A percentile compares a stretch with the other conserved stretches of the same genome.
Evolutionary conservation across 1,139 yeast species (phyloP).

Genomic region (Debaryomycetaceae sp.): DNA sequence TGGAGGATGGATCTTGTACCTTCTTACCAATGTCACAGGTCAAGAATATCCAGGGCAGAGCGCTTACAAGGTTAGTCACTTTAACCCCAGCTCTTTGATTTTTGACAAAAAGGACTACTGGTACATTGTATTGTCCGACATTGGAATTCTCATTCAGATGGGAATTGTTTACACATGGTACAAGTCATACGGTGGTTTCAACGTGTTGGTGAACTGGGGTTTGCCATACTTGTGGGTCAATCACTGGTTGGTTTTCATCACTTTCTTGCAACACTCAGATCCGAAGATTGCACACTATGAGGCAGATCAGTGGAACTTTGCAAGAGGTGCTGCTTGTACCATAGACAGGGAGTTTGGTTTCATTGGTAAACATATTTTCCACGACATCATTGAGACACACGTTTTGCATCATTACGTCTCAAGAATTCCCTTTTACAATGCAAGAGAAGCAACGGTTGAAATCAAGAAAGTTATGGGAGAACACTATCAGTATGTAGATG

Average conservation of each 20-base stretch:
- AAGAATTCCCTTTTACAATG: conserved; percentile 62
- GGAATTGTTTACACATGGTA: conserved; percentile 48
- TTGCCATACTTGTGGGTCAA: conserved; percentile 56
- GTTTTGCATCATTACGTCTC: conserved; percentile 62
- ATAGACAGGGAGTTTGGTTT: conserved; percentile 63
- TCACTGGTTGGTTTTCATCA: conserved; percentile 64
- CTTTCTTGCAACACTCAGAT: conserved; percentile 61
- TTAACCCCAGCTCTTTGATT: conserved; percentile 51
- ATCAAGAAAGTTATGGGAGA: conserved; percentile 60
- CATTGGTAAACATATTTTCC: conserved; percentile 55
- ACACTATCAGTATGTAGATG: conserved; percentile 51
- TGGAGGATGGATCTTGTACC: conserved; percentile 51
- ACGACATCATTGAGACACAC: conserved; percentile 63
- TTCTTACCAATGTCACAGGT: conserved; percentile 53
- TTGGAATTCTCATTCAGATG: conserved; percentile 45
- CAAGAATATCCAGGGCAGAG: conserved; percentile 41
- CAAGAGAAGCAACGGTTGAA: conserved; percentile 57
- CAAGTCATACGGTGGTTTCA: conserved; percentile 45
- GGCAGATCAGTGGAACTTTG: conserved; percentile 57
- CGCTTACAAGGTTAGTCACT: conserved; percentile 38
- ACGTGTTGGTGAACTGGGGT: conserved; percentile 49
- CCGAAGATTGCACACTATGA: conserved; percentile 57
- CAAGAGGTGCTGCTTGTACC: conserved; percentile 67
- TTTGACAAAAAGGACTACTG: conserved; percentile 56
- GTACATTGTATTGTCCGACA: conserved; percentile 51